Percentiles rank a stretch among this genome's conserved stretches.
Evolutionary conservation across 1,284 basidiomycete species (phyloP).

Genomic region (Austroboletus niveus): DNA sequence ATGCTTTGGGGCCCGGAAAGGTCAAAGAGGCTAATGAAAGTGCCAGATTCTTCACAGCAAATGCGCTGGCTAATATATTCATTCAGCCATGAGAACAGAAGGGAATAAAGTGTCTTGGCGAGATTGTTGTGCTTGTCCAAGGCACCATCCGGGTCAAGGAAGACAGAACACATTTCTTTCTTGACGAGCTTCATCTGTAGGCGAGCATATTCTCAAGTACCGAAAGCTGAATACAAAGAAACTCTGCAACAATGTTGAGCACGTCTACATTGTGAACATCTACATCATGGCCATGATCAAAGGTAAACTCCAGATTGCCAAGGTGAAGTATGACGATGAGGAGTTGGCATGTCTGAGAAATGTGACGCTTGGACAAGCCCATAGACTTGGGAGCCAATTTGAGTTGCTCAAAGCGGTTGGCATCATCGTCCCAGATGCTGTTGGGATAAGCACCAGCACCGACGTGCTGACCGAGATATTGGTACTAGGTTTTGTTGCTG

Average conservation of each 20-base stretch:
- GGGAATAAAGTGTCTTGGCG: constrained; percentile 62
- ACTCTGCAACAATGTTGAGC: constrained; percentile 83
- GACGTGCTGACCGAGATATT: constrained; percentile 76
- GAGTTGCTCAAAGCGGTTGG: constrained; percentile 84
- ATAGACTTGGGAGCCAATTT: constrained; percentile 92
- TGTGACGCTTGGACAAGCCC: constrained; percentile 89
- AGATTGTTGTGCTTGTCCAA: constrained; percentile 92
- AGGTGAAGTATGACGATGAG: constrained; percentile 94
- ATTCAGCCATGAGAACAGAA: constrained; percentile 74
- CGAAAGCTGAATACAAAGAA: constrained; percentile 79
- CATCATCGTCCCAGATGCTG: constrained; percentile 67
- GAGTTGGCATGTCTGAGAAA: constrained; percentile 93
- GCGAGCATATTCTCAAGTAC: constrained; percentile 85
- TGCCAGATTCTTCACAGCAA: constrained; percentile 86
- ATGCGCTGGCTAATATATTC: constrained; percentile 95
- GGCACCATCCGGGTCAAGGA: constrained; percentile 92
- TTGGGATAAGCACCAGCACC: constrained; percentile 39
- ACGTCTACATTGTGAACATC: constrained; percentile 84
- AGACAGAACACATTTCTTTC: constrained; percentile 94
- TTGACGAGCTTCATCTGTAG: constrained; percentile 90
- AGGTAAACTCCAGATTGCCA: constrained; percentile 92
- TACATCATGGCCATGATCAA: constrained; percentile 78
- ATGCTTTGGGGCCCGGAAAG: constrained; percentile 93
- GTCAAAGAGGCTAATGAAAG: constrained; percentile 95
- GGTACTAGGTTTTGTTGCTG: constrained; percentile 73